Evolutionary conservation across 2,329 filamentous ascomycete genomes (phyloP), one percentile per base, ranked within the genome.

Genomic region (Xylariaceae sp.): DNA sequence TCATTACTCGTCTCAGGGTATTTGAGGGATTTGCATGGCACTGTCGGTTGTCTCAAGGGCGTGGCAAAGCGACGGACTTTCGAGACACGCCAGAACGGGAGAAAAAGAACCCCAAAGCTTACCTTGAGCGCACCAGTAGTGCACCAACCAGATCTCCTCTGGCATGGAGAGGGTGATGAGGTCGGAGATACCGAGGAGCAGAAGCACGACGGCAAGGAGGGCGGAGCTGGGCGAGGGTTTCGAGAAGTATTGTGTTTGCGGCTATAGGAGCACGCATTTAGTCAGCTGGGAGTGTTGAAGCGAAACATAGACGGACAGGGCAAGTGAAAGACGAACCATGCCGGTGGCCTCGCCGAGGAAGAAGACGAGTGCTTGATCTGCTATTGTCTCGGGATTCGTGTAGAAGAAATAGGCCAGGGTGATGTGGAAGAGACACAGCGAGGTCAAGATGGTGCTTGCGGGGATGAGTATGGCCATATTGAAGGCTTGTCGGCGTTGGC

Each of bases 381-480:
- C 84, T 63, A 97, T 78, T 41, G 81, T 78, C 55, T 75, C 73
- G 6, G 92, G 92, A 53, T 80, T 85, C 40, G 83, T 87, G 63
- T 95, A 78, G 73, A 97, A 87, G 75, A 94, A 90, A 55, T 87
- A 91, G 63, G 86, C 90, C 45, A 94, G 76, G 6, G 89, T 89
- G 59, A 96, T 72, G 73, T 96, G 89, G 75, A 94, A 90, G 67
- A 96, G 81, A 61, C 88, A 88, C 61, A 96, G 75, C 47, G 84
- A 86, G 62, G 89, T 87, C 63, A 97, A 87, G 69, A 96, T 86
- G 9, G 87, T 89, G 66, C 82, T 87, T 55, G 86, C 85, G 2
- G 89, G 91, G 65, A 97, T 80, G 69, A 95, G 77, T 28, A 28
- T 28, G 31, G 84, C 87, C 92, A 97, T 97, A 56, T 48, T 45